phyloP scores from a whole-genome alignment of 177 flowering plant genomes.

The Telopea speciosissima region DNA sequence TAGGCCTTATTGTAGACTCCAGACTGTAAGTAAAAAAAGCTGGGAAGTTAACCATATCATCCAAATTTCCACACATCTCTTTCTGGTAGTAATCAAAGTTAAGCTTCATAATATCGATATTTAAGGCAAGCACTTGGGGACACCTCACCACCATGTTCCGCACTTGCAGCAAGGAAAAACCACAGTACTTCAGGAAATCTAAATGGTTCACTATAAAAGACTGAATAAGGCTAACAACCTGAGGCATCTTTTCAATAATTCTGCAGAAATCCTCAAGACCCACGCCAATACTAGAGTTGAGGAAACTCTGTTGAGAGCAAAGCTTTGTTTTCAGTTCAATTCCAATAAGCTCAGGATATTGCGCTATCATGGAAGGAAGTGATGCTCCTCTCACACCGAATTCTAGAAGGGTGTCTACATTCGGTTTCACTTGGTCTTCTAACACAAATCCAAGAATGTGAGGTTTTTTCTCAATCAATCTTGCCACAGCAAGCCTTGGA shows the following conservation, averaged over 20 bases:
- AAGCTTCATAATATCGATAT: slow-evolving; percentile 68
- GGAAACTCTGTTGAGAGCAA: slow-evolving; percentile 37
- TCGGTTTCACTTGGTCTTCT: slow-evolving; percentile 62
- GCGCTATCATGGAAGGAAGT: slow-evolving; percentile 66
- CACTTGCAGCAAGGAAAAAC: slow-evolving; percentile 60
- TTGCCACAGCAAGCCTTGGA: slow-evolving; percentile 72
- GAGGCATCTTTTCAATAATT: slow-evolving; percentile 86
- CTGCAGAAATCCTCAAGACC: slow-evolving; percentile 53
- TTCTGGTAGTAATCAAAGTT: slow-evolving; percentile 64
- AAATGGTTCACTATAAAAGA: slow-evolving; percentile 54
- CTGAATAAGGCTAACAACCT: slow-evolving; percentile 61
- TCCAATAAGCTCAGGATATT: slow-evolving; percentile 88
- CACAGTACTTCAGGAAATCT: slow-evolving; percentile 65
- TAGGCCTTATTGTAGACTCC: slow-evolving; percentile 74
- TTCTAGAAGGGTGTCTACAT: slow-evolving; percentile 53
- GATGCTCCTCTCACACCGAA: slow-evolving; percentile 41
- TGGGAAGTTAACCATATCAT: slow-evolving; percentile 75
- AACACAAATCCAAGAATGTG: slow-evolving; percentile 81
- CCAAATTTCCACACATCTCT: slow-evolving; percentile 65
- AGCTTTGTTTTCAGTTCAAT: slow-evolving; percentile 66
- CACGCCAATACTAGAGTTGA: slow-evolving; percentile 41
- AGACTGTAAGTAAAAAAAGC: slow-evolving; percentile 88
- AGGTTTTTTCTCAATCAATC: slow-evolving; percentile 79
- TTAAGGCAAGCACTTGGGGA: slow-evolving; percentile 81
- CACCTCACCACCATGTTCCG: slow-evolving; percentile 70